Evolutionary conservation across 257 asterid genomes (phyloP), one percentile per base, ranked within the genome.

Genomic region (Solanum lycopersicoides): DNA sequence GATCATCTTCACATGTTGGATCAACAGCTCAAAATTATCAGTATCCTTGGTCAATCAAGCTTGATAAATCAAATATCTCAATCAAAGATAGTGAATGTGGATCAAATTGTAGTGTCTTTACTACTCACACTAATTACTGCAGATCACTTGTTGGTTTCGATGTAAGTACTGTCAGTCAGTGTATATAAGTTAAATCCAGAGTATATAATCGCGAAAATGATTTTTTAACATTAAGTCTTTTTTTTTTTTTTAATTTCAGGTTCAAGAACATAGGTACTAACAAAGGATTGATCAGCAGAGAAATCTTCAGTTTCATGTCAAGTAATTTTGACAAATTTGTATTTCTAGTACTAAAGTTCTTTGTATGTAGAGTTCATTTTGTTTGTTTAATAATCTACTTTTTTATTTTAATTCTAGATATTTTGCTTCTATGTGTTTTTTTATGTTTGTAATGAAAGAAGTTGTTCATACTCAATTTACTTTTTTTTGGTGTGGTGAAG

Each of bases 71-170:
- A 6, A 88, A 92, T 0, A 92, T 93, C 39, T 97, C 99, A 3
- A 93, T 97, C 3, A 94, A 92, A 89, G 97, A 94, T 9, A 97
- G 99, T 84, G 99, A 97, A 85, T 95, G 97, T 86, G 99, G 98
- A 75, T 97, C 99, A 13, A 94, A 91, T 13, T 94, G 93, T 84
- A 95, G 98, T 9, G 94, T 94, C 75, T 86, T 94, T 45, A 96
- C 88, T n/a, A 72, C 98, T 23, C 90, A 93, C 87, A 86, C 93
- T 47, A 92, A 92, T 71, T 96, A 95, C 87, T 93, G 96, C 93
- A 93, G 95, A 91, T 96, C 98, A 13, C 90, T 95, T 15, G 93
- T 95, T n/a, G 98, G 99, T 80, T 95, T 95, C 39, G 94, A 95
- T 2, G 99, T 93, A 60, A 93, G 94, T 86, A n/a, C n/a, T 25